Evolutionary conservation across 1,139 yeast species (phyloP), one percentile per base, ranked within the genome.

Genomic region (Sugiyamaella castrensis): DNA sequence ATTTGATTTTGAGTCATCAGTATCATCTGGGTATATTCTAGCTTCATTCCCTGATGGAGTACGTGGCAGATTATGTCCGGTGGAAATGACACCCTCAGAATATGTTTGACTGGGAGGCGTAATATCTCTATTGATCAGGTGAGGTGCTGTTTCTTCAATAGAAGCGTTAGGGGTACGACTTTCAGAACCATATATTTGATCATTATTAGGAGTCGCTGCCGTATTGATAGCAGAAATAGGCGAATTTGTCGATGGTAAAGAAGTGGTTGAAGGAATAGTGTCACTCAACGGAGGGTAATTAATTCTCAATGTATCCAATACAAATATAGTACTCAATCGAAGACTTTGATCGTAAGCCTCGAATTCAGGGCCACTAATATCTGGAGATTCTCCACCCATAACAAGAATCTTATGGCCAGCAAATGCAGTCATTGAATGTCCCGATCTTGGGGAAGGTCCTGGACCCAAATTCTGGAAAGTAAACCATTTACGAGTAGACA

Each of bases 391-490:
- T 53, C 98, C 98, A 40, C 98, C 98, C 87, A 94, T 84, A 19
- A 92, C 81, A 27, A 91, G 65, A 46, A 92, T 67, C 66, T 84
- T 87, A 63, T 87, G 81, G 53, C 77, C 79, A 43, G 73, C 79
- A 46, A 86, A 74, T 51, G 84, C 80, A 1, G 97, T 83, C 73
- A 92, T 74, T 8, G 96, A 81, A 67, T 92, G 98, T n/a, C 98
- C 98, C 55, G 95, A 87, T 59, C 97, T 80, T 15, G 95, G 82
- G 40, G 91, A 85, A 3, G 98, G 97, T 11, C 81, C 76, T 11
- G 75, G 73, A 26, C 77, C 75, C 50, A 78, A 71, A 51, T 74
- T 73, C 53, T 74, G 76, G 60, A 87, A 77, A 53, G 81, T 81
- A 57, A 79, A 80, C 96, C 96, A 88, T 42, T 80, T 80, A 43